phyloP scores from a whole-genome alignment of 2,329 filamentous ascomycete species.

The Aspergillus niger region DNA sequence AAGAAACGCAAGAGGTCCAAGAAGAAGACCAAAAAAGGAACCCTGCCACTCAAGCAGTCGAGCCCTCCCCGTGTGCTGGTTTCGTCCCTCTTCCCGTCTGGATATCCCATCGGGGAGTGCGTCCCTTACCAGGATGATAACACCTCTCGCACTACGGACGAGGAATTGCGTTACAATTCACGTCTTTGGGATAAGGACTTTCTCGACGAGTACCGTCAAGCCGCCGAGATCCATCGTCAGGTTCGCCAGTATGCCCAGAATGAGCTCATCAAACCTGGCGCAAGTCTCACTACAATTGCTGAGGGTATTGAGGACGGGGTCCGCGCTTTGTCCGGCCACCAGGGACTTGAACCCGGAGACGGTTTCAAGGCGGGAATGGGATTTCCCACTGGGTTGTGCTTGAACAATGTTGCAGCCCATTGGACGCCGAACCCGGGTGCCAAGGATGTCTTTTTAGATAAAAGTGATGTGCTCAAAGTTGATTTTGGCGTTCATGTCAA shows the following conservation, averaged over 20 bases:
- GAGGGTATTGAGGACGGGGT: conserved; percentile 58
- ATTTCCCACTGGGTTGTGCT: conserved; percentile 57
- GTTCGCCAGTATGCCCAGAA: conserved; percentile 54
- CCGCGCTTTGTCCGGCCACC: conserved; percentile 52
- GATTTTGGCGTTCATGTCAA: conserved; percentile 82
- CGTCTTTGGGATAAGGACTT: conserved; percentile 51
- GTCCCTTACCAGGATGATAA: conserved; percentile 39
- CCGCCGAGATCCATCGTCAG: conserved; percentile 59
- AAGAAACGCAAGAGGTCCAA: conserved; percentile 40
- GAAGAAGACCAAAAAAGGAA: conserved; percentile 28
- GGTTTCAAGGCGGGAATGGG: conserved; percentile 55
- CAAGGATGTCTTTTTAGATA: conserved; percentile 69
- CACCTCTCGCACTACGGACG: conserved; percentile 48
- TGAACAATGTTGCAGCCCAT: conserved; percentile 59
- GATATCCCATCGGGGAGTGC: conserved; percentile 52
- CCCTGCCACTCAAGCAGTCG: conserved; percentile 39
- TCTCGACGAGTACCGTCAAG: conserved; percentile 57
- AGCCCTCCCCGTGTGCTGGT: conserved; percentile 52
- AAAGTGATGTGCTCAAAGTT: conserved; percentile 78
- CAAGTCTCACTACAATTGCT: conserved; percentile 53
- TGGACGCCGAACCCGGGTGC: conserved; percentile 60
- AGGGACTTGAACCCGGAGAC: conserved; percentile 56
- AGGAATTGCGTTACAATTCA: conserved; percentile 49
- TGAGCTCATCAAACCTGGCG: conserved; percentile 52
- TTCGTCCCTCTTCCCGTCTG: conserved; percentile 48